Percentiles rank a stretch among this genome's conserved stretches.
These are phyloP conservation scores for Entelexis paramagnoliae DNA, from an alignment of 1,139 yeast species.

Conservation along the genomic window DNA sequence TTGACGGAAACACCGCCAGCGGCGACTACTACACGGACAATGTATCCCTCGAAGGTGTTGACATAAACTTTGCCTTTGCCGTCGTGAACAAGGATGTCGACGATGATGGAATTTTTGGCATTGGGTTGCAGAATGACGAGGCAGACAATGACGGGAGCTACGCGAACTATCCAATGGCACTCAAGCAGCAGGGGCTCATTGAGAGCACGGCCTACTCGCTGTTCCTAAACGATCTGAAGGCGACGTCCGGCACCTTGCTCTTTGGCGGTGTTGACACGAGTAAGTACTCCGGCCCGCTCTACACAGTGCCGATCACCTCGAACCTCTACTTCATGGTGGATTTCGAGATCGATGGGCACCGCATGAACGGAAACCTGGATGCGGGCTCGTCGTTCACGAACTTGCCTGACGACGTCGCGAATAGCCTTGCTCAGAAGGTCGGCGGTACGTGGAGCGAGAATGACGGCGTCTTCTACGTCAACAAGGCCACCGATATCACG, in stretches of 20 bases:
- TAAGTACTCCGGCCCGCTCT: background rate
- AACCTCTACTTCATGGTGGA: background rate
- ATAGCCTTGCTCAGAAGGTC: background rate
- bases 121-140: background rate
- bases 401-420: background rate
- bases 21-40: background rate
- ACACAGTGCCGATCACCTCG: background rate
- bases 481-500: background rate
- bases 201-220: background rate
- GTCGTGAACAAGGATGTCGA: background rate
- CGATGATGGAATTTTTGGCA: background rate
- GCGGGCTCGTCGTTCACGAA: background rate
- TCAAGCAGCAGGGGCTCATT: background rate
- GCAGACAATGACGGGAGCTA: no score
- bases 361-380: background rate
- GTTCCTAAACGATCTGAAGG: background rate
- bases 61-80: background rate
- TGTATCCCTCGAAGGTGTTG: background rate
- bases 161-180: background rate
- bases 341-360: background rate
- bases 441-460: background rate
- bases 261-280: background rate
- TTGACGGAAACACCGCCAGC: background rate
- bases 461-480: background rate
- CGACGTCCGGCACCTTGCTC: background rate